These are phyloP conservation scores for Amoeboaphelidium protococcarum DNA, from an alignment of 371 early-diverging fungal species.

Conservation along the genomic window DNA sequence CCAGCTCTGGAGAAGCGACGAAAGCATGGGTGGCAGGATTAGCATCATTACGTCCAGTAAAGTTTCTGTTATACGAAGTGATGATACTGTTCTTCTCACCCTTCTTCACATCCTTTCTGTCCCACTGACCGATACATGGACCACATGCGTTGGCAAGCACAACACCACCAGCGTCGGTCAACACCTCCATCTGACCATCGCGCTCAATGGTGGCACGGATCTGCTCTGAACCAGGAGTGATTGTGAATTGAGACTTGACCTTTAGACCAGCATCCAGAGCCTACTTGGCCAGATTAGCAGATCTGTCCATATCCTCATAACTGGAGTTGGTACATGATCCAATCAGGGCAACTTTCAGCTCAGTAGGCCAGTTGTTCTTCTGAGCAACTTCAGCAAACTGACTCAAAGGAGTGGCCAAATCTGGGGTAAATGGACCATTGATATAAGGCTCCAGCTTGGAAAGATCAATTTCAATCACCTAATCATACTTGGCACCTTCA, in stretches of 20 bases:
- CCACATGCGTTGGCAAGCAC: slow-evolving; percentile 73
- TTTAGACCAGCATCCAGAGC: slow-evolving; percentile 47
- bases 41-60: slow-evolving; percentile 80
- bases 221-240: slow-evolving; percentile 91
- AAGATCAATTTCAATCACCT: slow-evolving; percentile 68
- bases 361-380: slow-evolving; percentile 63
- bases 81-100: slow-evolving; percentile 57
- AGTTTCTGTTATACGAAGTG: slow-evolving; percentile 91
- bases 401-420: slow-evolving; percentile 62
- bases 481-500: slow-evolving; percentile 33
- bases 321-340: slow-evolving; percentile 88
- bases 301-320: slow-evolving; percentile 79
- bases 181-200: slow-evolving; percentile 58
- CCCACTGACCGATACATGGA: slow-evolving; percentile 78
- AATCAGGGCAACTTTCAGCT: slow-evolving; percentile 61
- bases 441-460: slow-evolving; percentile 69
- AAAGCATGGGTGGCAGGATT: slow-evolving; percentile 82
- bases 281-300: slow-evolving; percentile 56
- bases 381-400: slow-evolving; percentile 42
- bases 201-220: slow-evolving; percentile 82
- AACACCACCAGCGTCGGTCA: slow-evolving; percentile 52
- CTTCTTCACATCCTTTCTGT: slow-evolving; percentile 40
- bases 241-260: slow-evolving; percentile 52
- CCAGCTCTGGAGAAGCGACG: slow-evolving; percentile 77
- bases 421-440: slow-evolving; percentile 92